A percentile compares a stretch with the other conserved stretches of the same genome.
Conservation (phyloP, 176 grass and related monocot species). For the Ensete ventricosum region DNA sequence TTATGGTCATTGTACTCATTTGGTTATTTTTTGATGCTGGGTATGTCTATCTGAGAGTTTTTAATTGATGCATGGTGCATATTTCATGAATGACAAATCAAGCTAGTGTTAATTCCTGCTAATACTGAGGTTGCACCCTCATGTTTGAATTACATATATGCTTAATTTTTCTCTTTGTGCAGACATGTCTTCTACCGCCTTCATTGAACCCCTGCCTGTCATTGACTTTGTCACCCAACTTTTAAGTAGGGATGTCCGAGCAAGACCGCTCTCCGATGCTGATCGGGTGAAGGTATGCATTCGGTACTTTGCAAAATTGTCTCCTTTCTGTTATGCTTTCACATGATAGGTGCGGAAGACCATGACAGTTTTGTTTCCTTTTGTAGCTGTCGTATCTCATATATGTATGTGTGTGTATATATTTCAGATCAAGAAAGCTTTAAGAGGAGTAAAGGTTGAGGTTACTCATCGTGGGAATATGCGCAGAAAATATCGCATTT, state of each 20-base stretch:
- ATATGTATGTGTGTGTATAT: neutral
- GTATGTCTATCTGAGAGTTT: neutral
- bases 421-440: constrained; percentile 80
- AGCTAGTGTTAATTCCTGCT: too few relatives aligned
- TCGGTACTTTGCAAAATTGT: neutral
- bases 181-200: constrained; percentile 97
- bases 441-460: constrained; percentile 87
- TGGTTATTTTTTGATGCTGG: neutral
- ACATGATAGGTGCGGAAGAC: neutral
- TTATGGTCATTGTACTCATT: neutral
- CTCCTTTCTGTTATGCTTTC: neutral
- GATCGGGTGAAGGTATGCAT: constrained; percentile 75
- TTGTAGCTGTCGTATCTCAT: constrained; percentile 3
- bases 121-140: too few relatives aligned
- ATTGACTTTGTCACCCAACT: constrained; percentile 64
- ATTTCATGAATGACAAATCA: too few relatives aligned
- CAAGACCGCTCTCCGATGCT: constrained; percentile 63
- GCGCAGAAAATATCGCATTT: constrained; percentile 85
- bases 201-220: constrained; percentile 76
- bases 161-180: constrained; percentile 7
- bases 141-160: too few relatives aligned
- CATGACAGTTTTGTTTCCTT: neutral
- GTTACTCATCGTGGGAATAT: constrained; percentile 98
- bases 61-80: neutral
- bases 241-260: constrained; percentile 57